Evolutionary conservation across 495 filamentous ascomycete genomes (phyloP).

Genomic region (Talaromyces thailandensis): DNA sequence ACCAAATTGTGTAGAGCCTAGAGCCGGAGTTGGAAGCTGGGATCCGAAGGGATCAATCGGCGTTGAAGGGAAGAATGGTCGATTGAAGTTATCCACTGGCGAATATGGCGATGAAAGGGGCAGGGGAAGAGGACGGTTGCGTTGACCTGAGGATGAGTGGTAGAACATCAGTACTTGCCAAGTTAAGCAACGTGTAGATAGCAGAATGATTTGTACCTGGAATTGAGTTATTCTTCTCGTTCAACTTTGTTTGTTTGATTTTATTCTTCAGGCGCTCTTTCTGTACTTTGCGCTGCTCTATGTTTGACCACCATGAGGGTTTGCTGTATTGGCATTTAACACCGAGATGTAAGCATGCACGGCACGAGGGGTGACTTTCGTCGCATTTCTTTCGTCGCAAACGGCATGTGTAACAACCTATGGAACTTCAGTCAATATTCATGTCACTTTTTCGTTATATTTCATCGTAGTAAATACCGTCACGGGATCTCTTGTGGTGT

Average conservation of each 20-base stretch:
- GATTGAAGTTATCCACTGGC: slow-evolving; percentile 74
- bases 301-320: slow-evolving; percentile 95
- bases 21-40: slow-evolving; percentile 32
- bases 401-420: slow-evolving; percentile 97
- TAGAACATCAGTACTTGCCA: no score
- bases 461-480: no score
- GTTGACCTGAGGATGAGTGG: background rate
- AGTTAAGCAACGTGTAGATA: no score
- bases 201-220: no score
- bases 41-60: slow-evolving; percentile 54
- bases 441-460: no score
- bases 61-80: slow-evolving; percentile 44
- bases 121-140: background rate
- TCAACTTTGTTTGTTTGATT: slow-evolving; percentile 92
- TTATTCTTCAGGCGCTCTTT: slow-evolving; percentile 95
- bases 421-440: no score
- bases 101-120: no score
- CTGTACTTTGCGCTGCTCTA: slow-evolving; percentile 71
- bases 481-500: slow-evolving; percentile 90
- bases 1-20: slow-evolving; percentile 25
- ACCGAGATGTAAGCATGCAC: slow-evolving; percentile 79
- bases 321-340: slow-evolving; percentile 93
- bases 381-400: slow-evolving; percentile 97
- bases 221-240: slow-evolving; percentile 54
- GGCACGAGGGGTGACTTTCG: slow-evolving; percentile 78